Base-by-base conservation (phyloP, 352 stramenopile genomes). In the Pythium aphanidermatum region DNA sequence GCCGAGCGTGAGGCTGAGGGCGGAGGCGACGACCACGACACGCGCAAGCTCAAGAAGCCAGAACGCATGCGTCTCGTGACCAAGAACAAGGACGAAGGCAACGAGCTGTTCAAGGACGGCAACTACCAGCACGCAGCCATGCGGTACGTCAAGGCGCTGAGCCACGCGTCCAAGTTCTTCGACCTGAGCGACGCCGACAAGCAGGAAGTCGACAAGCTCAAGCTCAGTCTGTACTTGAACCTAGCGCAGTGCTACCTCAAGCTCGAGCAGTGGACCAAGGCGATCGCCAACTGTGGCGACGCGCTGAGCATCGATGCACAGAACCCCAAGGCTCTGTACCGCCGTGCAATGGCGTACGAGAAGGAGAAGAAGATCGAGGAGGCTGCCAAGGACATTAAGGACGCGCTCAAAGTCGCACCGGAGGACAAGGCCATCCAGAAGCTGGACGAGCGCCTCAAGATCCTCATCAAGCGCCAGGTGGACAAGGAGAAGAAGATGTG, bases 41-140 rank as follows among this genome's bases (percentile, higher is more conserved):
- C 71, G 11, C 80, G 89, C 33, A 96, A 96, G 60, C 83, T 98
- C 4, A 94, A 91, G 49, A 97, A 95, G 51, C 76, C 80, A 13
- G 87, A 96, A 38, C 85, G 90, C 33, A 97, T 97, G 86, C 72
- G 87, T n/a, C 83, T 97, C 49, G 84, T 97, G 25, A 61, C 74
- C 21, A 95, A 96, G 60, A 98, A 98, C 66, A 98, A 98, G 72
- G 90, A 98, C 28, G 92, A 98, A 54, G 92, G 90, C 50, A 98
- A 87, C 35, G 88, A 96, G 51, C 77, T 97, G 2, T 97, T 97
- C 65, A 82, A 86, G 46, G 90, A 85, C 42, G 86, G 90, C 43
- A 97, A 97, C 63, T 70, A 81, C 66, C 75, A 88, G 48, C 71
- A 85, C 33, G 92, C 92, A 8, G 86, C 81, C 20, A 73, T 82